A percentile compares a stretch with the other conserved stretches of the same genome.
Evolutionary conservation across 352 stramenopile genomes (phyloP).

Genomic region (Phytophthora pini): DNA sequence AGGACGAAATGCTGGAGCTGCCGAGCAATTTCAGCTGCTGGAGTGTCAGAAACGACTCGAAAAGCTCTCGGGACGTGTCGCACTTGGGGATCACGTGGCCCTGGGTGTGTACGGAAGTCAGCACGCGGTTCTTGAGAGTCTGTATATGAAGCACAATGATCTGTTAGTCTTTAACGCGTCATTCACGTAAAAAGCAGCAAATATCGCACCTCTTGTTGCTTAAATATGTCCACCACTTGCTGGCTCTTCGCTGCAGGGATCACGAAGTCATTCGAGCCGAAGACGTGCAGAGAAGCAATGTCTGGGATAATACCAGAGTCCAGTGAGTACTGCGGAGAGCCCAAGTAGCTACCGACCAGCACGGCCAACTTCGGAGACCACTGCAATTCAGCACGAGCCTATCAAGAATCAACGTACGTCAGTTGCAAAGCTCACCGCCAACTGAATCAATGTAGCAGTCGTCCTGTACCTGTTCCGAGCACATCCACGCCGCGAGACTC

Average conservation of each 20-base stretch:
- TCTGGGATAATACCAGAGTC: constrained; percentile 53
- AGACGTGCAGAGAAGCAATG: constrained; percentile 77
- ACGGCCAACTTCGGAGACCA: constrained; percentile 78
- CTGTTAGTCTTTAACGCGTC: constrained; percentile 1
- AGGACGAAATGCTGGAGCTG: constrained; percentile 31
- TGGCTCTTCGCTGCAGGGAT: constrained; percentile 76
- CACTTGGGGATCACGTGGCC: constrained; percentile 86
- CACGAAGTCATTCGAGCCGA: constrained; percentile 83
- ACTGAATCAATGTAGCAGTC: constrained; percentile 1
- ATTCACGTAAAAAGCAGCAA: neutral
- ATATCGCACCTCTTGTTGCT: constrained; percentile 50
- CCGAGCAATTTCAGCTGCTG: constrained; percentile 36
- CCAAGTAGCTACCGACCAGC: constrained; percentile 78
- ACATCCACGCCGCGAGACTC: constrained; percentile 83
- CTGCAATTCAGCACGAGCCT: constrained; percentile 61
- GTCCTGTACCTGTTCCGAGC: constrained; percentile 54
- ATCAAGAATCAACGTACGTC: constrained; percentile 4
- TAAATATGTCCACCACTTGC: constrained; percentile 73
- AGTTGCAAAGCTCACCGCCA: constrained; percentile 1
- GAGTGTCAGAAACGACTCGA: constrained; percentile 57
- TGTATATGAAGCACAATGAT: constrained; percentile 14
- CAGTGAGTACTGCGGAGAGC: constrained; percentile 63
- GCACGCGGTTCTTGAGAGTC: constrained; percentile 51
- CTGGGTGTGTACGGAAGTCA: constrained; percentile 72
- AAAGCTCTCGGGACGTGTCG: constrained; percentile 51